phyloP scores from a whole-genome alignment of 306 rosid genomes.

The Begonia fuchsioides region DNA sequence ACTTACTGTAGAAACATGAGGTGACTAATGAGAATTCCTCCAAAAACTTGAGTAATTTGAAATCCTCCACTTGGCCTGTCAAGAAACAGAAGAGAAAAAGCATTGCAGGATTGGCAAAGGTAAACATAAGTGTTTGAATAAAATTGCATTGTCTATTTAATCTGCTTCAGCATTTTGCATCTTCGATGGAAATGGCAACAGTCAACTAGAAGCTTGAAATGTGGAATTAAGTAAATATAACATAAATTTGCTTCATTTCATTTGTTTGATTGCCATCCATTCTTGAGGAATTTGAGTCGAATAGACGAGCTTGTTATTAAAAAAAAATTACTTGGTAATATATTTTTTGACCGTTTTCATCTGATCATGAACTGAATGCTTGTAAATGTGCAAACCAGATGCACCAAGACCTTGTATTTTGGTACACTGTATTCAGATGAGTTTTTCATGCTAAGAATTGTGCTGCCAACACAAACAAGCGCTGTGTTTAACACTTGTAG shows the following conservation, averaged over 20 bases:
- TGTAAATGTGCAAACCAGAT: no score
- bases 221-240: no score
- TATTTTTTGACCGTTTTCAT: neutral
- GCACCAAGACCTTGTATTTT: no score
- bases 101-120: constrained; percentile 57
- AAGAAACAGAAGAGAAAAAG: constrained; percentile 62
- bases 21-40: constrained; percentile 23
- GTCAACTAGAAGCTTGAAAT: neutral
- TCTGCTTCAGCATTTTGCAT: constrained; percentile 4
- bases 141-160: neutral
- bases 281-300: neutral
- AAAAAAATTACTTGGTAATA: no score
- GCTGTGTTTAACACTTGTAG: no score
- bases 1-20: constrained; percentile 38
- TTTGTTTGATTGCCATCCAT: neutral
- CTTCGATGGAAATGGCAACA: no score
- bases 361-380: constrained; percentile 5
- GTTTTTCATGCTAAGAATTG: no score
- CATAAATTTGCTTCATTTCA: no score
- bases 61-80: constrained; percentile 26
- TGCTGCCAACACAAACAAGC: no score
- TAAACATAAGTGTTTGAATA: constrained; percentile 12
- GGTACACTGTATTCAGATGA: no score
- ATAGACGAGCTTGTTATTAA: no score
- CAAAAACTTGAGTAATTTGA: constrained; percentile 21